phyloP scores from a whole-genome alignment of 495 filamentous ascomycete genomes.

The Xylaria intraflava region DNA sequence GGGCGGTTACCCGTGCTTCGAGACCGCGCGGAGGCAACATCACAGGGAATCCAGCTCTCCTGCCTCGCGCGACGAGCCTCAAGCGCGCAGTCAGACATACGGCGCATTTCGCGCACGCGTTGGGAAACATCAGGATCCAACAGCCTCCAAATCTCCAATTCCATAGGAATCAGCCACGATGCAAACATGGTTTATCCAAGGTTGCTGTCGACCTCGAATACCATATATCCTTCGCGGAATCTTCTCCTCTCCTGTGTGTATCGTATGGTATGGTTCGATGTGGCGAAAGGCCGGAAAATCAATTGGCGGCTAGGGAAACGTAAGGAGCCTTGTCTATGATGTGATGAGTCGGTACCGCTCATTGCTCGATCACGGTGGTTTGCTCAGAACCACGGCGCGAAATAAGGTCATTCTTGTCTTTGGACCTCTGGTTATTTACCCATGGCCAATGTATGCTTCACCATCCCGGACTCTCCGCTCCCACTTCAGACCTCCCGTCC shows the following conservation, averaged over 20 bases:
- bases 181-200: too few species aligned
- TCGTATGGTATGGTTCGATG: not conserved
- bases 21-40: not conserved
- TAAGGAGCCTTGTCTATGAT: not conserved
- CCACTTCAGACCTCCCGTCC: not conserved
- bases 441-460: not conserved
- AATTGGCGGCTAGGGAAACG: not conserved
- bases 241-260: not conserved
- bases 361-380: not conserved
- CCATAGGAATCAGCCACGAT: too few species aligned
- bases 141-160: not conserved
- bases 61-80: not conserved
- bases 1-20: not conserved
- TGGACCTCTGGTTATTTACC: not conserved
- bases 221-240: too few species aligned
- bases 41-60: not conserved
- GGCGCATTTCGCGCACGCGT: not conserved
- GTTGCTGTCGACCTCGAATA: too few species aligned
- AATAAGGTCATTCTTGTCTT: too few species aligned
- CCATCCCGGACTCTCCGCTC: not conserved
- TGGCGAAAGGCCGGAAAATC: not conserved
- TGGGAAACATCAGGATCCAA: not conserved
- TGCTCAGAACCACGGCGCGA: too few species aligned
- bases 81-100: not conserved
- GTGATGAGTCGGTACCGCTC: not conserved